Percentiles rank a stretch among this genome's conserved stretches.
Conservation (phyloP, 306 rosid genomes). For the Malus orientalis region DNA sequence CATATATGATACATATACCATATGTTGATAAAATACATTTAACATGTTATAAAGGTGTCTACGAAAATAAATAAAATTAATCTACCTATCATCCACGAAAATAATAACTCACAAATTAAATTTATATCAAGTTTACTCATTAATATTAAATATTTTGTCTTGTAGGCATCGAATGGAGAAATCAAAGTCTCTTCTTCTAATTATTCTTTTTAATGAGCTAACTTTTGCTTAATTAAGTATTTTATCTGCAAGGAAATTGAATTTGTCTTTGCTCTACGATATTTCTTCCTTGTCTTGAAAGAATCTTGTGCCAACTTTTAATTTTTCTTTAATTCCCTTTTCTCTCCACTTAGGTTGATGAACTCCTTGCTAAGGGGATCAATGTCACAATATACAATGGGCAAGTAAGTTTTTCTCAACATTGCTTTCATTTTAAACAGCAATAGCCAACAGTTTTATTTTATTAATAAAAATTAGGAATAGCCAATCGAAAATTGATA, state of each 20-base stretch:
- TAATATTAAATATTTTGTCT: background rate
- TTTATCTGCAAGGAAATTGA: background rate
- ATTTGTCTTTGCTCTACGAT: background rate
- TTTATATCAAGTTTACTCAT: too few species aligned
- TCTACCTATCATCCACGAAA: too few species aligned
- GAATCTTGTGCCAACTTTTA: background rate
- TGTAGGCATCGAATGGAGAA: background rate
- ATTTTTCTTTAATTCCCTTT: background rate
- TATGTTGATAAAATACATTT: too few species aligned
- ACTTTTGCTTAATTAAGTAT: background rate
- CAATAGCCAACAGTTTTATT: background rate
- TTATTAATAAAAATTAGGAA: background rate
- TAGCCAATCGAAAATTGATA: background rate
- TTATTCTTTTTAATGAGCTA: background rate
- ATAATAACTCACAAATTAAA: too few species aligned
- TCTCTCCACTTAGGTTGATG: constrained; percentile 51
- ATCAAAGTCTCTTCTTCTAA: background rate
- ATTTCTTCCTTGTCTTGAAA: background rate
- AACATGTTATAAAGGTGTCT: too few species aligned
- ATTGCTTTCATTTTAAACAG: background rate
- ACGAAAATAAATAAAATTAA: too few species aligned
- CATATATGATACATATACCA: too few species aligned
- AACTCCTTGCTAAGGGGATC: constrained; percentile 70
- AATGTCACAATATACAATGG: constrained; percentile 84
- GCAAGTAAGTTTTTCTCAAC: constrained; percentile 42